Evolutionary conservation across 2,329 filamentous ascomycete genomes (phyloP), one percentile per base, ranked within the genome.

Genomic region (Chaetomium globosum): DNA sequence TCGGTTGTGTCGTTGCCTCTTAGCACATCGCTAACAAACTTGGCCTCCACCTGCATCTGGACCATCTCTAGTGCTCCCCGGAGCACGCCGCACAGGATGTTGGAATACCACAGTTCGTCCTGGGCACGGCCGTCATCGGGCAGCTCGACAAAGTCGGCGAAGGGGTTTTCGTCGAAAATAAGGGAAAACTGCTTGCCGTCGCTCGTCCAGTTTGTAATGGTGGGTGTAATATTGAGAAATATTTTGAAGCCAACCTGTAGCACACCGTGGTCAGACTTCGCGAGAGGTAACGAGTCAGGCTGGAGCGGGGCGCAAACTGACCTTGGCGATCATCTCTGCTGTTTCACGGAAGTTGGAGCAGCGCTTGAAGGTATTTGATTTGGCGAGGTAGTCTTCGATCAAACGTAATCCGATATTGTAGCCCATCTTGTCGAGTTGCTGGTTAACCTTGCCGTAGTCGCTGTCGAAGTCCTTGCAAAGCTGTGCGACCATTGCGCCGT

Each of bases 381-480:
- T 98, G 73, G 95, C 95, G 21, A 99, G 87, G 74, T 97, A 99
- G 79, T 99, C 95, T 73, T 99, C 95, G 72, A 99, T 97, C 70
- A 99, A 80, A 46, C 95, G 91, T 74, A 98, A 83, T 31, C 95
- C 95, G 70, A 99, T 99, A 74, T 98, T 98, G 81, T 98, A 97
- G 63, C 95, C 95, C 95, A 99, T 99, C 80, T 94, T 96, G 76
- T 99, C 95, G 53, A 99, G 85, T 77, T 99, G 95, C 77, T 94
- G 93, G 81, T 99, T 99, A 76, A 99, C 94, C 77, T 98, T 93
- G 59, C 87, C 83, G 76, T 99, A 99, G 80, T 98, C 92, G 73
- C 87, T 89, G 73, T 97, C 93, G 76, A 94, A 97, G 81, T 99
- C 95, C 78, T 94, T 94, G 82, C 94, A 98, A 70, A 99, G 83